Evolutionary conservation across 768 basidiomycete species (phyloP).

Genomic region (Kwoniella botswanensis): DNA sequence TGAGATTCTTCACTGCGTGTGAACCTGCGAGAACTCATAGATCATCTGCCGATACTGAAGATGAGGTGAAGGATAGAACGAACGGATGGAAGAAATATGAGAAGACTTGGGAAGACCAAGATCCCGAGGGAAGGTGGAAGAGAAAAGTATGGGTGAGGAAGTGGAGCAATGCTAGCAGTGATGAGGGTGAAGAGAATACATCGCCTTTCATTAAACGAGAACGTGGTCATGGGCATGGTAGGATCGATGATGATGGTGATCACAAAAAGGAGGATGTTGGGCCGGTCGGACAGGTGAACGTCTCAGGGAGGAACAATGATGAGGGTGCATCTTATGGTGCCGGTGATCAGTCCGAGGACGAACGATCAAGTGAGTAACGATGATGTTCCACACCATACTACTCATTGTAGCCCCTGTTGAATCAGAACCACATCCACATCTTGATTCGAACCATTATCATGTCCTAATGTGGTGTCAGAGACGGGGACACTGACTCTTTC

Average conservation of each 20-base stretch:
- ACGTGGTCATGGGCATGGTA: neutral
- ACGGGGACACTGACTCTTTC: neutral
- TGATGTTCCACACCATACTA: neutral
- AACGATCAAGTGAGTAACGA: neutral
- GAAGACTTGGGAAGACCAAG: slow-evolving; percentile 13
- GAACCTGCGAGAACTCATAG: neutral
- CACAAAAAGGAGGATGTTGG: neutral
- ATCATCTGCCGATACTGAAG: neutral
- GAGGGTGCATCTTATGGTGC: neutral
- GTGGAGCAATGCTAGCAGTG: slow-evolving; percentile 3
- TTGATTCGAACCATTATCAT: no score
- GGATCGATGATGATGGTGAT: neutral
- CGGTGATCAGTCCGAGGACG: neutral
- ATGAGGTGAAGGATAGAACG: neutral
- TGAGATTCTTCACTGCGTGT: slow-evolving; percentile 6
- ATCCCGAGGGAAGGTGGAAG: slow-evolving; percentile 7
- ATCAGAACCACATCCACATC: no score
- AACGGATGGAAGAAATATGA: slow-evolving; percentile 2
- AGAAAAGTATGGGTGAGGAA: slow-evolving; percentile 7
- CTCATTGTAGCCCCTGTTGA: no score
- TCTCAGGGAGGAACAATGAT: neutral
- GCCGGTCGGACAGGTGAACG: neutral
- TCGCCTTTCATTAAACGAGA: neutral
- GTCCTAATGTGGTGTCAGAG: neutral
- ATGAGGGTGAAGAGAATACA: neutral